Evolutionary conservation across 2,329 filamentous ascomycete species (phyloP).

Genomic region (Cercospora citrullina): DNA sequence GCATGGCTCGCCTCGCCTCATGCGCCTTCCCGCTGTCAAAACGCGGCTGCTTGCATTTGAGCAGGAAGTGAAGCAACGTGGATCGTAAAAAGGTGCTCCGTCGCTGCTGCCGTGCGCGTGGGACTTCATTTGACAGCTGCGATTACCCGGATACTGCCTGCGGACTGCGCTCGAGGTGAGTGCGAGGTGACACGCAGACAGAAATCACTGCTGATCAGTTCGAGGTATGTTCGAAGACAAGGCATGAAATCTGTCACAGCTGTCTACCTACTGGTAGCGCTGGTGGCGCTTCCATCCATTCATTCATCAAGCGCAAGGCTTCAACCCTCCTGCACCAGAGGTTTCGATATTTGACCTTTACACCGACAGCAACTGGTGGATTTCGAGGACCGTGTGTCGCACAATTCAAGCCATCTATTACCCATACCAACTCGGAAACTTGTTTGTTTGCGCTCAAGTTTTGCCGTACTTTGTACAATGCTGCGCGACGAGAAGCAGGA

Average conservation of each 20-base stretch:
- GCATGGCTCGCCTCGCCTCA: neutral
- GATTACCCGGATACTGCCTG: neutral
- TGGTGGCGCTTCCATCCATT: neutral
- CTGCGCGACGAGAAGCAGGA: neutral
- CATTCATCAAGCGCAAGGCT: neutral
- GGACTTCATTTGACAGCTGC: neutral
- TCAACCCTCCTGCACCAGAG: neutral
- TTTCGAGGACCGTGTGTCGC: neutral
- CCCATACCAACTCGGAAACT: neutral
- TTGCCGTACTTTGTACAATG: neutral
- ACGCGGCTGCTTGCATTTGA: neutral
- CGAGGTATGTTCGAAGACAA: neutral
- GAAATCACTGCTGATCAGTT: neutral
- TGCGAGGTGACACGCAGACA: neutral
- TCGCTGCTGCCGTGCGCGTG: neutral
- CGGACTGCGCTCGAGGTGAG: neutral
- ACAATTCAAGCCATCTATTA: neutral
- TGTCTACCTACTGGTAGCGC: neutral
- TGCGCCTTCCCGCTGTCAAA: neutral
- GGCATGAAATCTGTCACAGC: neutral
- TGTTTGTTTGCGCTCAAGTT: neutral
- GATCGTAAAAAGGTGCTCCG: neutral
- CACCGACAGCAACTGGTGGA: neutral
- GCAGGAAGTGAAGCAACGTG: neutral
- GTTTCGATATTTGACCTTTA: neutral